phyloP scores from a whole-genome alignment of 371 early-diverging fungal species.

The Haplosporangium sp. region DNA sequence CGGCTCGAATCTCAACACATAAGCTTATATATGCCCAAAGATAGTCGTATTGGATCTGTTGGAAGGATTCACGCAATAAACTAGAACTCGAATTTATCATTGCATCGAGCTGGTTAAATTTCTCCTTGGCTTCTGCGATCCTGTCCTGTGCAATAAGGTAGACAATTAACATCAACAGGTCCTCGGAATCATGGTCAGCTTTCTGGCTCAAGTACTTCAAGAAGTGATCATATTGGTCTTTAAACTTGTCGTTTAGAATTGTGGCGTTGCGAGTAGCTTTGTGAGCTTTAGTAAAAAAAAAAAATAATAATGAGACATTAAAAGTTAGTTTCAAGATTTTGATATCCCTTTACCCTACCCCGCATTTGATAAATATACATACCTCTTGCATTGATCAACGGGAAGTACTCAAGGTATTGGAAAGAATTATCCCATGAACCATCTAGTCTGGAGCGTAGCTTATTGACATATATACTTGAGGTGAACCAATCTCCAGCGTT shows the following conservation, averaged over 20 bases:
- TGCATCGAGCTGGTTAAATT: constrained; percentile 28
- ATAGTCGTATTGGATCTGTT: constrained; percentile 65
- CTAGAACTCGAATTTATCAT: background rate
- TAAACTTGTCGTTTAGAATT: constrained; percentile 61
- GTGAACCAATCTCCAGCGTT: constrained; percentile 57
- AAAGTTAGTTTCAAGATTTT: background rate
- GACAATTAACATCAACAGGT: constrained; percentile 57
- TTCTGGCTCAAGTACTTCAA: constrained; percentile 59
- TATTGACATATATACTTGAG: constrained; percentile 53
- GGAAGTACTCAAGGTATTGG: constrained; percentile 63
- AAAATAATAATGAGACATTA: background rate
- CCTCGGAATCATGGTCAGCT: constrained; percentile 37
- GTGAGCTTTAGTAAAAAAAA: constrained; percentile 30
- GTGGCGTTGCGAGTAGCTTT: constrained; percentile 33
- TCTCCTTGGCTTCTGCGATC: constrained; percentile 61
- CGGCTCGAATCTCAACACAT: constrained; percentile 54
- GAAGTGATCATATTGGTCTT: constrained; percentile 58
- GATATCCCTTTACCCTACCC: background rate
- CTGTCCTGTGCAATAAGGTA: constrained; percentile 70
- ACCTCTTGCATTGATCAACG: constrained; percentile 65
- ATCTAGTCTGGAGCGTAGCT: constrained; percentile 21
- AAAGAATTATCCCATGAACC: constrained; percentile 14
- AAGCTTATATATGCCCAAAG: constrained; percentile 64
- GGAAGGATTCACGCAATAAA: constrained; percentile 12
- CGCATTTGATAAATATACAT: background rate